These are phyloP conservation scores for Staphylotrichum tortipilum DNA, from an alignment of 495 filamentous ascomycete genomes.

Conservation along the genomic window DNA sequence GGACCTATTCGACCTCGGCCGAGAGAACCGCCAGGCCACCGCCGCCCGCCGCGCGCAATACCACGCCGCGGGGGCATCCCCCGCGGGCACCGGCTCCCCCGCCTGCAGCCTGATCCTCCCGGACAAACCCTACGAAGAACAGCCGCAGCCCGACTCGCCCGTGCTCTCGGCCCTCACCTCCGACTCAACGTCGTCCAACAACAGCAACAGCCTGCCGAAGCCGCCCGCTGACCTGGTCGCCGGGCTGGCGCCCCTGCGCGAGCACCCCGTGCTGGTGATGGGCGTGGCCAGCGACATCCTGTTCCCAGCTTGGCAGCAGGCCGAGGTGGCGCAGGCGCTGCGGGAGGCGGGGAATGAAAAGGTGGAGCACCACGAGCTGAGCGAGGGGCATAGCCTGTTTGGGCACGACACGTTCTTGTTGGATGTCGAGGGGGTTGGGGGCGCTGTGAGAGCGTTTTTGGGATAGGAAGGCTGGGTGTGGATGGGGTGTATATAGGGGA, in stretches of 20 bases:
- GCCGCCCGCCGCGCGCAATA: slow-evolving; percentile 32
- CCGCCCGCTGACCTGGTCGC: slow-evolving; percentile 64
- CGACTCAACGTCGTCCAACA: not conserved
- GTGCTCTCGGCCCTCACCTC: not conserved
- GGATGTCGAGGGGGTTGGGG: slow-evolving; percentile 85
- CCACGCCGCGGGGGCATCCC: slow-evolving; percentile 2
- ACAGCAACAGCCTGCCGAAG: slow-evolving; percentile 11
- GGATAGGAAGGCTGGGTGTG: slow-evolving; percentile 26
- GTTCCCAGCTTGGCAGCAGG: slow-evolving; percentile 97
- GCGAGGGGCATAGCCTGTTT: slow-evolving; percentile 84
- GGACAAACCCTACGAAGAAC: slow-evolving; percentile 74
- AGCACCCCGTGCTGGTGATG: slow-evolving; percentile 77
- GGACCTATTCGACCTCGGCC: slow-evolving; percentile 93
- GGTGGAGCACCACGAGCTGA: slow-evolving; percentile 82
- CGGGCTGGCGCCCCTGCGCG: slow-evolving; percentile 60
- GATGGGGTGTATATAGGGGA: not conserved
- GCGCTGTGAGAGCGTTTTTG: slow-evolving; percentile 70
- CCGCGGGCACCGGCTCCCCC: slow-evolving; percentile 21
- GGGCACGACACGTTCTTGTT: slow-evolving; percentile 96
- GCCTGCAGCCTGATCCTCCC: slow-evolving; percentile 81
- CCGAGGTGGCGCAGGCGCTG: slow-evolving; percentile 83
- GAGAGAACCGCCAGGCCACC: slow-evolving; percentile 47
- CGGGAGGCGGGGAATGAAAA: slow-evolving; percentile 62
- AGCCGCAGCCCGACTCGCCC: slow-evolving; percentile 35
- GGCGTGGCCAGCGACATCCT: slow-evolving; percentile 94